Evolutionary conservation across 352 stramenopile species (phyloP), one percentile per base, ranked within the genome.

Genomic region (Phytophthora uliginosa): DNA sequence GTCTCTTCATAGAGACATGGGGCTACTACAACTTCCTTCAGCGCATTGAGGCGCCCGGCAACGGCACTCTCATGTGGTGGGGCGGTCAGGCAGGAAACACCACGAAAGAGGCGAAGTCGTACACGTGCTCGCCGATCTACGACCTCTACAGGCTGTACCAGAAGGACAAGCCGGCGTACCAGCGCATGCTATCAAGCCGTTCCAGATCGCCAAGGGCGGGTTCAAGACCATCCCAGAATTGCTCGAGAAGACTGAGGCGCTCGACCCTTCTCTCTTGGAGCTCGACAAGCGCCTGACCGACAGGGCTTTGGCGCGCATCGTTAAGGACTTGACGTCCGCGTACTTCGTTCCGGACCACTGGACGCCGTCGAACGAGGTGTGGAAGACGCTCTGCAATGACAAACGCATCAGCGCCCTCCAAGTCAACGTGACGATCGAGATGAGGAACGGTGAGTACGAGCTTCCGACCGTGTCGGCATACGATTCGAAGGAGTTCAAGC

Each of bases 41-140:
- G n/a, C 18, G 18, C 1, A 18, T 52, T 2, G 45, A 52, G 18
- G 45, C 45, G 3, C 7, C 18, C 0, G 45, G 45, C 1, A 52
- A 52, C 45, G n/a, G n/a, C n/a, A n/a, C n/a, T n/a, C 45, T 52
- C 7, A 52, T 52, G 45, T 28, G 45, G 45, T 52, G n/a, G 45
- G 45, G 45, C 6, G 45, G n/a, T 15, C 45, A 7, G 4, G 7
- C 45, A 7, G 18, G 45, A 2, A 22, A 26, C 45, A 1, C 18
- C 45, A 0, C 18, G 5, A 12, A 15, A 7, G 7, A n/a, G 18
- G 24, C 24, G 2, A 12, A 52, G 8, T 4, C 18, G 18, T 5
- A 8, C 6, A 52, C 45, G 6, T 13, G 6, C 1, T 3, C 18
- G 2, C 3, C 45, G 0, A n/a, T 15, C 1, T 1, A 5, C 5